These are phyloP conservation scores for Magnusiomyces sp. DNA, from an alignment of 1,139 yeast genomes.

Conservation along the genomic window DNA sequence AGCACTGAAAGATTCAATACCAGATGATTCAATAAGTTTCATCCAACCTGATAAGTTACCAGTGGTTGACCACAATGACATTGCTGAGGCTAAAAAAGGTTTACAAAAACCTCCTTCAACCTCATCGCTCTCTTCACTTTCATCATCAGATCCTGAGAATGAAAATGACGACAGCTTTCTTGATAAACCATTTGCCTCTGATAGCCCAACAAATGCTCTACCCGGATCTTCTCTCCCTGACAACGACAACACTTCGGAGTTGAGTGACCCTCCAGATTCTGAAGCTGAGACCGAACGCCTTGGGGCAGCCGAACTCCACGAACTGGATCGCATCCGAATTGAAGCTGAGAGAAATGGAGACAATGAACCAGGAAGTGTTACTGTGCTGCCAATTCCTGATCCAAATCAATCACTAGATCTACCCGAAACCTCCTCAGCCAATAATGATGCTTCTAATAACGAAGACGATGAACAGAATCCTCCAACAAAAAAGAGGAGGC, in stretches of 20 bases:
- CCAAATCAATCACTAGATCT: not conserved
- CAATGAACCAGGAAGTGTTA: not conserved
- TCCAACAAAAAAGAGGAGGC: too few relatives aligned
- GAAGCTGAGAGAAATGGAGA: not conserved
- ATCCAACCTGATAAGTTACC: not conserved
- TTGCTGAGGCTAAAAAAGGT: not conserved
- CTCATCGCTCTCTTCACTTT: constrained; percentile 11
- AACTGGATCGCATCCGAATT: constrained; percentile 2
- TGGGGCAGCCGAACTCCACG: constrained; percentile 33
- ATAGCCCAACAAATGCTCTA: not conserved
- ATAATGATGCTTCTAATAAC: not conserved
- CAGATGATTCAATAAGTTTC: too few relatives aligned
- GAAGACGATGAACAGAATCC: not conserved
- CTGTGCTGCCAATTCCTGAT: not conserved
- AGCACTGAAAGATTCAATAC: too few relatives aligned
- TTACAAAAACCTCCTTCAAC: constrained; percentile 9
- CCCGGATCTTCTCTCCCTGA: not conserved
- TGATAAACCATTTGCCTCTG: not conserved
- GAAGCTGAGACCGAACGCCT: constrained; percentile 77
- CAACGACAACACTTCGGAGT: constrained; percentile 36
- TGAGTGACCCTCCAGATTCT: constrained; percentile 54
- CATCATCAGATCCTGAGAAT: constrained; percentile 11
- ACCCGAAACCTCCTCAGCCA: not conserved
- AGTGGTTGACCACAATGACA: constrained; percentile 2
- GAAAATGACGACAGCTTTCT: constrained; percentile 7